Evolutionary conservation across 345 rosid species (phyloP), one percentile per base, ranked within the genome.

Genomic region (Gossypium turneri): DNA sequence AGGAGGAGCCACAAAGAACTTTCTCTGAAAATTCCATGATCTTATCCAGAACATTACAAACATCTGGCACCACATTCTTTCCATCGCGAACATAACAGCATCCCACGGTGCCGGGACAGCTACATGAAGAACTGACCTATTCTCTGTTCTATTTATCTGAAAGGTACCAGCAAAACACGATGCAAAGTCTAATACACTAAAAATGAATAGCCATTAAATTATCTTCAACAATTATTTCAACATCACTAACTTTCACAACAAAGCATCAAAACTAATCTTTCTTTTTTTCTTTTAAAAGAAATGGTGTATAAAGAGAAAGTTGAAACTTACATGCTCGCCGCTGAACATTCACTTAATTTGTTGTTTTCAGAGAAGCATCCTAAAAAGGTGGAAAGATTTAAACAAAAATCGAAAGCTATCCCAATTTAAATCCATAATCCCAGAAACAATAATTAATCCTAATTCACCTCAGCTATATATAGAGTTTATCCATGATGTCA

Each of bases 91-190:
- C 41, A 93, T 86, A 73, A 86, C 86, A 55, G 93, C 87, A 83
- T 92, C 92, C 75, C 88, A 87, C 45, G 92, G 88, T 77, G 98
- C 97, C 67, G 97, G 94, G 43, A 93, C 94, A 65, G 97, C 97
- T 34, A 90, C 90, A 82, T 95, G 99, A 75, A 93, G 93, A 75
- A 95, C 98, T 53, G 98, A 84, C 85, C 98, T 90, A 78, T 93
- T 84, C 82, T 95, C 99, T 12, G 97, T 91, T 78, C 88, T 85
- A 78, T 95, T 95, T 77, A 95, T 95, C 99, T 93, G 86, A 67
- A 79, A 67, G 53, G 52, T 34, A 64, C 57, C 76, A 78, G 53
- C 27, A 52, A 58, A 71, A 64, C 17, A 59, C 16, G 17, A 74
- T 4, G 13, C 38, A 10, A 62, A 27, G 0, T 17, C 22, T 11